A percentile compares a stretch with the other conserved stretches of the same genome.
phyloP scores from a whole-genome alignment of 371 early-diverging fungal genomes.

The Mucor sp. region DNA sequence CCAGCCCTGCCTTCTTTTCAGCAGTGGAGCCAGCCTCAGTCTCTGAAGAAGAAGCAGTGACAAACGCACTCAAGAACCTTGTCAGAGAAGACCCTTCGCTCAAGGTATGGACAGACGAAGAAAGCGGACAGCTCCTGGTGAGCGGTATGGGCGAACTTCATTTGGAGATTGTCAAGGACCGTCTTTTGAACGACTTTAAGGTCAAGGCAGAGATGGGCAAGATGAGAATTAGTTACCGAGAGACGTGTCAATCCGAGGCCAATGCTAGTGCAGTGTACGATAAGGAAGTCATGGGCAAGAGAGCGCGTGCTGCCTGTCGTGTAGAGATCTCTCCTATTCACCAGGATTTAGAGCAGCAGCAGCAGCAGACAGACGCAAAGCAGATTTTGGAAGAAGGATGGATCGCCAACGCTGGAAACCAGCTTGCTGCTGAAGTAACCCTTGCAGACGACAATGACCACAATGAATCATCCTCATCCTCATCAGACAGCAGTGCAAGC shows the following conservation, averaged over 20 bases:
- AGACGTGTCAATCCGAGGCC: constrained; percentile 59
- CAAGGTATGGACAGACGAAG: constrained; percentile 72
- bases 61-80: constrained; percentile 74
- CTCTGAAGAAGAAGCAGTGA: constrained; percentile 77
- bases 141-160: constrained; percentile 98
- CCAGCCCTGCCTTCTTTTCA: constrained; percentile 91
- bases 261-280: constrained; percentile 54
- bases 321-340: constrained; percentile 54
- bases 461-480: neutral
- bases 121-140: constrained; percentile 90
- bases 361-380: constrained; percentile 16
- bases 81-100: constrained; percentile 92
- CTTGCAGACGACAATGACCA: neutral
- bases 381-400: constrained; percentile 28
- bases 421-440: constrained; percentile 1
- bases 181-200: constrained; percentile 78
- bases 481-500: neutral
- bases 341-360: constrained; percentile 29
- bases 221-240: constrained; percentile 89
- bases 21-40: constrained; percentile 80
- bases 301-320: constrained; percentile 62
- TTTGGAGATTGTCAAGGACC: constrained; percentile 85
- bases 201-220: constrained; percentile 84
- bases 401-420: constrained; percentile 29
- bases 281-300: constrained; percentile 75